phyloP scores from a whole-genome alignment of 495 filamentous ascomycete species.

The Penicillium herquei region DNA sequence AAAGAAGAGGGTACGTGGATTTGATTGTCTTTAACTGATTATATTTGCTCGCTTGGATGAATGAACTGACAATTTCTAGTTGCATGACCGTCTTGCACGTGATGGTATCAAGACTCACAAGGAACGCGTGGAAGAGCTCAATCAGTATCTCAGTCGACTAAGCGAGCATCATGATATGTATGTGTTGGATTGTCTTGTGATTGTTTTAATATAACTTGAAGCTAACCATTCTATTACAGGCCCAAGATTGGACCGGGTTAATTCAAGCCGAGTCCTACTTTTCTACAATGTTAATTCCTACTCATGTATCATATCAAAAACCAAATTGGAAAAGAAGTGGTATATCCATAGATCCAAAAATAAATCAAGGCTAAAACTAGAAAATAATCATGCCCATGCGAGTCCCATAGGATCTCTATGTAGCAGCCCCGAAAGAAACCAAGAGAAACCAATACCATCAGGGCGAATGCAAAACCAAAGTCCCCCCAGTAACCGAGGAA shows the following conservation, averaged over 20 bases:
- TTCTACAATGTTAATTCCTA: background rate
- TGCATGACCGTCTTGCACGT: conserved; percentile 72
- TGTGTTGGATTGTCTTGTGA: conserved; percentile 12
- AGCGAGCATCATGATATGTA: conserved; percentile 98
- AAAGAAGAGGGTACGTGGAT: conserved; percentile 69
- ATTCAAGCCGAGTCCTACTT: conserved; percentile 10
- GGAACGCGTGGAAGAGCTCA: conserved; percentile 92
- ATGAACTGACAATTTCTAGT: conserved; percentile 27
- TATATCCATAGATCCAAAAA: conserved; percentile 8
- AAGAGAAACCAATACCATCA: conserved; percentile 1
- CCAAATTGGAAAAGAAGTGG: conserved; percentile 1
- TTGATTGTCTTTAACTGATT: conserved; percentile 6
- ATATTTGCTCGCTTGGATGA: conserved; percentile 7
- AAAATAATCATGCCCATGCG: conserved; percentile 13
- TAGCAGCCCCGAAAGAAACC: conserved; percentile 11
- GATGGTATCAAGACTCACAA: conserved; percentile 95
- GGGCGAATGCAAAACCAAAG: conserved; percentile 14
- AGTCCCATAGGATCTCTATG: conserved; percentile 25
- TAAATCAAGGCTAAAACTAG: conserved; percentile 1
- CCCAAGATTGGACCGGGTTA: conserved; percentile 77
- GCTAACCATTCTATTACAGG: conserved; percentile 32
- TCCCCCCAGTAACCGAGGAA: background rate
- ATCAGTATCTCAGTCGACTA: conserved; percentile 84
- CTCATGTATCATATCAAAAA: conserved; percentile 6
- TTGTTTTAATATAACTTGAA: background rate